Percentiles rank a stretch among this genome's conserved stretches.
Evolutionary conservation across 2,329 filamentous ascomycete genomes (phyloP).

Genomic region (Harringtonia lauricola): DNA sequence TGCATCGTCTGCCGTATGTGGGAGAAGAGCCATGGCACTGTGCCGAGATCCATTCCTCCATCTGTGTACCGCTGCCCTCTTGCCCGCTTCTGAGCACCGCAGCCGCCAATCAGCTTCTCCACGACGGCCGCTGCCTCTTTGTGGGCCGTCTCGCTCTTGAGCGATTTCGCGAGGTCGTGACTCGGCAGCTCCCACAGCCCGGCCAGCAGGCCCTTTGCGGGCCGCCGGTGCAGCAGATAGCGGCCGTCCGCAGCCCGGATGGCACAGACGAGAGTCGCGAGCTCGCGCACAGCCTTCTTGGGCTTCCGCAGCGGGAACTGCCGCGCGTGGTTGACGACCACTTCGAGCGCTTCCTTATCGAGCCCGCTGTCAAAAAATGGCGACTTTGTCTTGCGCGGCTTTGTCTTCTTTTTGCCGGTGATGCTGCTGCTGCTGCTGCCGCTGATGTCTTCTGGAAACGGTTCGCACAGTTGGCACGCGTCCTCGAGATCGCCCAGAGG

Average conservation of each 20-base stretch:
- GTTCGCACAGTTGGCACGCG: slow-evolving; percentile 34
- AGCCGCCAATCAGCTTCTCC: slow-evolving; percentile 2
- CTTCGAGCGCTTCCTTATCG: slow-evolving; percentile 11
- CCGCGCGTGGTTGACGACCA: slow-evolving; percentile 31
- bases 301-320: slow-evolving; percentile 38
- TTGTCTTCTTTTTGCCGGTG: not conserved
- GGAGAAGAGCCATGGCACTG: slow-evolving; percentile 45
- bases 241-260: slow-evolving; percentile 30
- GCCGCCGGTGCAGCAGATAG: slow-evolving; percentile 38
- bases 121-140: slow-evolving; percentile 6
- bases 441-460: slow-evolving; percentile 26
- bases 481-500: slow-evolving; percentile 36
- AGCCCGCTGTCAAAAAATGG: slow-evolving; percentile 7
- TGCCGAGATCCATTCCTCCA: slow-evolving; percentile 35
- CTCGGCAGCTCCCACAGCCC: slow-evolving; percentile 48
- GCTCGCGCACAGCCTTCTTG: slow-evolving; percentile 40
- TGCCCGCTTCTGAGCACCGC: not conserved
- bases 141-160: not conserved
- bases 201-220: slow-evolving; percentile 41
- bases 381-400: slow-evolving; percentile 8
- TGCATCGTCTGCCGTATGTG: slow-evolving; percentile 47
- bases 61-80: slow-evolving; percentile 11
- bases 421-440: not conserved
- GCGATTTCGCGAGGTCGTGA: slow-evolving; percentile 9
- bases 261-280: slow-evolving; percentile 43